phyloP scores from a whole-genome alignment of 306 rosid genomes.

The Arachis hypogaea region DNA sequence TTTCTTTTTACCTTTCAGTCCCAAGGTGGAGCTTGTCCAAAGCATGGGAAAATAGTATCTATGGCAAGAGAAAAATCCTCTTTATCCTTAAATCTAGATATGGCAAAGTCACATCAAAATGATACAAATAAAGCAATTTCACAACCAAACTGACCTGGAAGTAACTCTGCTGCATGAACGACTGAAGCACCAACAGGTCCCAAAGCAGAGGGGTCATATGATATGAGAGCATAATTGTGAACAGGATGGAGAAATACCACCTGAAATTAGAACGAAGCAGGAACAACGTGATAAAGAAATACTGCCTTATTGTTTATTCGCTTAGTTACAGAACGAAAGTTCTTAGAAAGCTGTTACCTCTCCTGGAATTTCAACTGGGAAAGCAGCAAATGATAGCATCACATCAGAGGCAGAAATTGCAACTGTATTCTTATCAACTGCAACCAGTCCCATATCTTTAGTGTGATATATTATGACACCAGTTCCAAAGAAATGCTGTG shows the following conservation, averaged over 20 bases:
- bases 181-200: slow-evolving; percentile 82
- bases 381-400: slow-evolving; percentile 94
- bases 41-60: slow-evolving; percentile 5
- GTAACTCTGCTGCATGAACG: slow-evolving; percentile 88
- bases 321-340: slow-evolving; percentile 16
- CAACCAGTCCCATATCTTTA: slow-evolving; percentile 79
- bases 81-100: slow-evolving; percentile 15
- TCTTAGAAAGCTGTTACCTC: slow-evolving; percentile 63
- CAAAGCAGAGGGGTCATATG: slow-evolving; percentile 92
- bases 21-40: slow-evolving; percentile 17
- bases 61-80: slow-evolving; percentile 2
- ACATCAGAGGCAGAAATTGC: slow-evolving; percentile 87
- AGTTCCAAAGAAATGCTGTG: slow-evolving; percentile 90
- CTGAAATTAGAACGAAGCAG: slow-evolving; percentile 48
- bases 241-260: slow-evolving; percentile 97
- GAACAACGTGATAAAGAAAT: slow-evolving; percentile 20
- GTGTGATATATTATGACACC: slow-evolving; percentile 90
- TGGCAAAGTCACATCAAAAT: background rate
- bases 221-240: slow-evolving; percentile 89
- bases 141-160: slow-evolving; percentile 66
- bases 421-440: slow-evolving; percentile 91
- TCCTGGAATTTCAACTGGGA: slow-evolving; percentile 92
- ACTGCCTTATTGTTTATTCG: slow-evolving; percentile 10
- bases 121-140: slow-evolving; percentile 11
- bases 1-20: background rate